Evolutionary conservation across 345 rosid species (phyloP).

Genomic region (Pelargonium nanum): DNA sequence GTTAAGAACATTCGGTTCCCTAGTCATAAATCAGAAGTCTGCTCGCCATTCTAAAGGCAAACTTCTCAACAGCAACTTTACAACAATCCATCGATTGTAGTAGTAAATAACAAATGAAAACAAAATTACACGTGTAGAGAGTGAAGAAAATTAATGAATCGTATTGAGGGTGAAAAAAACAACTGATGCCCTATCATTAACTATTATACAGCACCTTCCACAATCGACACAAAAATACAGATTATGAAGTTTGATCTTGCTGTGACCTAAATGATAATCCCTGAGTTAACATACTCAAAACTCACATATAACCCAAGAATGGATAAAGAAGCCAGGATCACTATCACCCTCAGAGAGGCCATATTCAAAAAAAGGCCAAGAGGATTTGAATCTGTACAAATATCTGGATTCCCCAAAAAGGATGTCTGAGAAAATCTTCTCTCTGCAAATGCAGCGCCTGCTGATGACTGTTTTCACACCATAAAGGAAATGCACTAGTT

Average conservation of each 20-base stretch:
- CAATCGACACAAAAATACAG: not conserved
- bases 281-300: too few species aligned
- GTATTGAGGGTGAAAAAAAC: too few species aligned
- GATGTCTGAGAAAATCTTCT: too few species aligned
- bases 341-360: not conserved
- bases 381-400: not conserved
- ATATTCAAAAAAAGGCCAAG: not conserved
- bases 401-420: not conserved
- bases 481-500: not conserved
- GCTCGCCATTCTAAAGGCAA: not conserved
- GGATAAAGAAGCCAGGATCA: not conserved
- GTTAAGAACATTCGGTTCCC: too few species aligned
- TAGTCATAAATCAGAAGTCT: too few species aligned
- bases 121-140: too few species aligned
- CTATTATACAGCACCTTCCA: not conserved
- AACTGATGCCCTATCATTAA: too few species aligned
- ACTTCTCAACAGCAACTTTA: constrained; percentile 5
- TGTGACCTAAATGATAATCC: too few species aligned
- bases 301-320: not conserved
- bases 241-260: too few species aligned
- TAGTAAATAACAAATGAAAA: too few species aligned
- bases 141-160: too few species aligned
- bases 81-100: not conserved
- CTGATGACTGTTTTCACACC: not conserved
- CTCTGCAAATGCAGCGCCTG: not conserved